Conservation (phyloP, 768 basidiomycete species). For the Infundibulicybe gibba region DNA sequence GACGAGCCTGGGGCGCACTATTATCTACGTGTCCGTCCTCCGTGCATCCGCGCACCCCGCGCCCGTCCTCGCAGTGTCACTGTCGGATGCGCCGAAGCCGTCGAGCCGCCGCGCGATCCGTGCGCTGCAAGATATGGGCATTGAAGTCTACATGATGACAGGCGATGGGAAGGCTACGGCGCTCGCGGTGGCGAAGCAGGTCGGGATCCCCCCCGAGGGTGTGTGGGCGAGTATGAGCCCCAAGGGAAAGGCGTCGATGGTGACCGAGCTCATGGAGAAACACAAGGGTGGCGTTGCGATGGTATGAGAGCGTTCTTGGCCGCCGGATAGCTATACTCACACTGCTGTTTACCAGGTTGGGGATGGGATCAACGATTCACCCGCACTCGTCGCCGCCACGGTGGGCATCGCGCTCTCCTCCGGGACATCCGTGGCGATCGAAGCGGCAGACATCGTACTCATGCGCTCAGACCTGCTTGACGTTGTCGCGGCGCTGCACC, state of each 20-base stretch:
- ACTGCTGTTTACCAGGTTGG: conserved; percentile 62
- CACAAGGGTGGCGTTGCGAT: conserved; percentile 80
- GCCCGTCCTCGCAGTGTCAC: conserved; percentile 77
- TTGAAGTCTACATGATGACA: conserved; percentile 91
- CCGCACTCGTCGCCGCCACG: conserved; percentile 92
- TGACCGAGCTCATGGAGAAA: conserved; percentile 76
- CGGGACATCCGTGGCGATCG: conserved; percentile 95
- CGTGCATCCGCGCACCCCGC: conserved; percentile 38
- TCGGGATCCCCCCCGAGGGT: conserved; percentile 80
- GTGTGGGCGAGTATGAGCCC: conserved; percentile 95
- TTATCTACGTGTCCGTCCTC: conserved; percentile 80
- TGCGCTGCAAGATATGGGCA: conserved; percentile 84
- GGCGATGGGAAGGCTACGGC: conserved; percentile 89
- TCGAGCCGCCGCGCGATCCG: conserved; percentile 81
- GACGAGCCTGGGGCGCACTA: conserved; percentile 69
- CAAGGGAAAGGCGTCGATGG: conserved; percentile 87
- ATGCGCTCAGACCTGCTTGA: conserved; percentile 97
- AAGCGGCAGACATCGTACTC: conserved; percentile 96
- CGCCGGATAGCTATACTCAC: conserved; percentile 2
- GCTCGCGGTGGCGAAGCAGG: conserved; percentile 81
- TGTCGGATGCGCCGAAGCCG: conserved; percentile 84
- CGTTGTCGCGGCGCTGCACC: conserved; percentile 93
- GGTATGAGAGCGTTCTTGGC: conserved; percentile 45
- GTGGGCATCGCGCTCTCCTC: conserved; percentile 96
- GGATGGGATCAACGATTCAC: conserved; percentile 98